A percentile compares a stretch with the other conserved stretches of the same genome.
phyloP scores from a whole-genome alignment of 306 rosid species.

The Herpetospermum pedunculosum region DNA sequence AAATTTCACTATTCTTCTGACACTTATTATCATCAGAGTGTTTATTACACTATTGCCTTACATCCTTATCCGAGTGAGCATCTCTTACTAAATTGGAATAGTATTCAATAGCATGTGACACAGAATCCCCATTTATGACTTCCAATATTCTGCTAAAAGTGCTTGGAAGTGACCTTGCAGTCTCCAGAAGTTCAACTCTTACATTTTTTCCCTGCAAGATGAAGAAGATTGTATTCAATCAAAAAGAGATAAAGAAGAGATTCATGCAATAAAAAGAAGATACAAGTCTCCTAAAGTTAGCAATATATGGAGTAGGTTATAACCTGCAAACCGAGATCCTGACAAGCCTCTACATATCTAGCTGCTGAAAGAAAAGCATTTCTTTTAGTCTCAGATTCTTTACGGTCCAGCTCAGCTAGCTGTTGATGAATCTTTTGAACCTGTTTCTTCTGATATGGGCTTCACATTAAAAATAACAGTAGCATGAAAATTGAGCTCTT shows the following conservation, averaged over 20 bases:
- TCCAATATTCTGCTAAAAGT: conserved; percentile 64
- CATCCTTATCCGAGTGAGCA: conserved; percentile 73
- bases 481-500: background rate
- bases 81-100: conserved; percentile 76
- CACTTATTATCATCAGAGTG: conserved; percentile 9
- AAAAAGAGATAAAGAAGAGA: background rate
- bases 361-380: conserved; percentile 64
- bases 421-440: conserved; percentile 96
- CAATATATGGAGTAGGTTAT: conserved; percentile 12
- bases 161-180: conserved; percentile 73
- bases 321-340: conserved; percentile 96
- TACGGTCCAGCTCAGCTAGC: conserved; percentile 78
- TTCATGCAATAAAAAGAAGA: background rate
- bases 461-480: conserved; percentile 19
- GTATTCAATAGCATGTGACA: conserved; percentile 63
- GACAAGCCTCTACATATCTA: conserved; percentile 87
- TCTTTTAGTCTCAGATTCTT: conserved; percentile 86
- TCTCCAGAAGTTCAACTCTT: conserved; percentile 72
- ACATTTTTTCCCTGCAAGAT: conserved; percentile 67
- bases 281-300: background rate
- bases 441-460: conserved; percentile 88
- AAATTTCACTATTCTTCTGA: background rate
- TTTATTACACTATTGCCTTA: conserved; percentile 28
- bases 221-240: background rate
- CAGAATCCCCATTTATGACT: conserved; percentile 49